phyloP scores from a whole-genome alignment of 805 yeast species.

The Barnettozyma pratensis region DNA sequence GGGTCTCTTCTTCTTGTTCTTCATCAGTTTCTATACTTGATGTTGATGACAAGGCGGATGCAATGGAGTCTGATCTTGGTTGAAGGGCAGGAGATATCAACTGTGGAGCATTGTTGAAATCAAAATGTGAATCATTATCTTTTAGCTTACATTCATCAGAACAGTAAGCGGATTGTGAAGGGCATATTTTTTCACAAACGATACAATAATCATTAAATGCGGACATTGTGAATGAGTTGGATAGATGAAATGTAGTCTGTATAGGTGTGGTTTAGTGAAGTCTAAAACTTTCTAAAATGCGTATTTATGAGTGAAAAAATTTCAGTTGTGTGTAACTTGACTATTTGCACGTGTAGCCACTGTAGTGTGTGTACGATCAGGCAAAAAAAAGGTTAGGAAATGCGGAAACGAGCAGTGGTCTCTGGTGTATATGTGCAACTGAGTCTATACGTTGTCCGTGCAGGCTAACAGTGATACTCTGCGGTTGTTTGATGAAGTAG shows the following conservation, averaged over 20 bases:
- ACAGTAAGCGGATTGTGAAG: constrained; percentile 40
- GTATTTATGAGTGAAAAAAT: too few species aligned
- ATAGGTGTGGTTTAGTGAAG: too few species aligned
- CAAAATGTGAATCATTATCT: constrained; percentile 25
- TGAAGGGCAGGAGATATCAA: constrained; percentile 26
- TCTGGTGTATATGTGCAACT: too few species aligned
- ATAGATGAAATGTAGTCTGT: not conserved
- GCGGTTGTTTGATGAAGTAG: too few species aligned
- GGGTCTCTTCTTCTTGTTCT: constrained; percentile 5
- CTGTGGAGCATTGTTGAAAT: constrained; percentile 24
- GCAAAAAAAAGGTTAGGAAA: too few species aligned
- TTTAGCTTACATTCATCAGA: constrained; percentile 36
- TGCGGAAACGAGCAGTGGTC: too few species aligned
- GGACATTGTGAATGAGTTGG: constrained; percentile 14
- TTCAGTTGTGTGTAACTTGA: too few species aligned
- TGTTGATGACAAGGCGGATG: constrained; percentile 6
- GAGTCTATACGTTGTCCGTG: too few species aligned
- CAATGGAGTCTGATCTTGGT: constrained; percentile 23
- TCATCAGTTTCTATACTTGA: constrained; percentile 7
- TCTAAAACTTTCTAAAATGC: too few species aligned
- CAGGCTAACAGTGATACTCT: too few species aligned
- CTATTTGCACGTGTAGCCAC: too few species aligned
- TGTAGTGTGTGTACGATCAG: too few species aligned
- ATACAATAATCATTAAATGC: constrained; percentile 52
- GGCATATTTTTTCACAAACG: constrained; percentile 50